Percentiles rank a stretch among this genome's conserved stretches.
These are phyloP conservation scores for Botrytis medusae DNA, from an alignment of 2,329 filamentous ascomycete genomes.

Conservation along the genomic window DNA sequence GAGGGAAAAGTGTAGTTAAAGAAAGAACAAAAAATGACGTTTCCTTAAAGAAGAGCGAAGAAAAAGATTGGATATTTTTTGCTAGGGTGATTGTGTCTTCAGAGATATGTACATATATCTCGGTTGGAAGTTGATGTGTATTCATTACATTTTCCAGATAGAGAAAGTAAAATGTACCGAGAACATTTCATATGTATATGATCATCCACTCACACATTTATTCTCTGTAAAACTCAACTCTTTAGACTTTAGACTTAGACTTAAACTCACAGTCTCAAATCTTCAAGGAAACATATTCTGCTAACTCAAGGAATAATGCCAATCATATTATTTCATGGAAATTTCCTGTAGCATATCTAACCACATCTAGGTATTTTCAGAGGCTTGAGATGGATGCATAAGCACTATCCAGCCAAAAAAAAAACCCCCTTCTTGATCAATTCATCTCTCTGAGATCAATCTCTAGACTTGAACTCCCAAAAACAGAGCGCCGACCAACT, in stretches of 20 bases:
- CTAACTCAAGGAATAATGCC: accelerated
- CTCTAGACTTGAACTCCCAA: background rate
- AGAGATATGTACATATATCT: too few species aligned
- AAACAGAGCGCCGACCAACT: too few species aligned
- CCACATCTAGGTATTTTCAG: too few species aligned
- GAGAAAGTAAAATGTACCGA: background rate
- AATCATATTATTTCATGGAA: background rate
- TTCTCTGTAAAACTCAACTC: background rate
- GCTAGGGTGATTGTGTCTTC: background rate
- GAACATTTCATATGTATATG: too few species aligned
- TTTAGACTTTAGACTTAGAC: background rate
- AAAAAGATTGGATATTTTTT: background rate
- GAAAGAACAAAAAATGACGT: background rate
- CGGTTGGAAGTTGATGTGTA: accelerated
- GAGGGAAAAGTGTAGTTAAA: accelerated
- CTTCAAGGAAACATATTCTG: background rate
- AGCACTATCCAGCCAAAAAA: background rate
- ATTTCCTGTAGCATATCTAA: background rate
- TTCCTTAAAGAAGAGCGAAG: too few species aligned
- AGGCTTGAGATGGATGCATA: background rate
- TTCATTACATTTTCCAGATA: background rate
- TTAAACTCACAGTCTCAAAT: background rate
- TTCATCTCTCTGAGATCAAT: background rate
- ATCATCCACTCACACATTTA: too few species aligned
- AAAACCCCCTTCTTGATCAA: background rate